Percentiles rank a stretch among this genome's conserved stretches.
Conservation (phyloP, 2,329 filamentous ascomycete species). For the Aspergillus carbonarius region DNA sequence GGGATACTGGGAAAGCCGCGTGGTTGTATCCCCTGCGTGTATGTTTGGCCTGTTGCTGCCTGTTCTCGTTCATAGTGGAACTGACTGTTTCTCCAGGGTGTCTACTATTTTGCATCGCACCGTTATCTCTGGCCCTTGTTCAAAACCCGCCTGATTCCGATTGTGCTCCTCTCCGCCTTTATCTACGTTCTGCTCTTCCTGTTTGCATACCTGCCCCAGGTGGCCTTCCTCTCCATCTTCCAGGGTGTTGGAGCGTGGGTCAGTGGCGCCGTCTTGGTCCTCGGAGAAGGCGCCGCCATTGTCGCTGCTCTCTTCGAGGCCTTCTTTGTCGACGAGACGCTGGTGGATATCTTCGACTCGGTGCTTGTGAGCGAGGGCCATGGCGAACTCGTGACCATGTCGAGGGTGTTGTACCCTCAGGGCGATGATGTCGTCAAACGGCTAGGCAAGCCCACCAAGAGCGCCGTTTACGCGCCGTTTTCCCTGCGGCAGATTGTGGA, state of each 20-base stretch:
- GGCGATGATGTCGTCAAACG: slow-evolving; percentile 72
- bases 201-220: slow-evolving; percentile 85
- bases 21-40: slow-evolving; percentile 52
- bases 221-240: slow-evolving; percentile 84
- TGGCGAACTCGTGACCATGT: slow-evolving; percentile 65
- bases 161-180: slow-evolving; percentile 76
- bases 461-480: slow-evolving; percentile 82
- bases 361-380: slow-evolving; percentile 74
- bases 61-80: not conserved
- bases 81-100: slow-evolving; percentile 51
- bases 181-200: slow-evolving; percentile 85
- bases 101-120: slow-evolving; percentile 77
- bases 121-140: slow-evolving; percentile 82
- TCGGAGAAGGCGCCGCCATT: slow-evolving; percentile 64
- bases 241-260: slow-evolving; percentile 86
- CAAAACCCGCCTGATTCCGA: slow-evolving; percentile 71
- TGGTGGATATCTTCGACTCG: slow-evolving; percentile 82
- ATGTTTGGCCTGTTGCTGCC: slow-evolving; percentile 19
- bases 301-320: slow-evolving; percentile 71
- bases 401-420: slow-evolving; percentile 65
- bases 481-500: slow-evolving; percentile 88
- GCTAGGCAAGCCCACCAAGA: slow-evolving; percentile 75
- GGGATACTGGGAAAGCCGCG: slow-evolving; percentile 35
- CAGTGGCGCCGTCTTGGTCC: slow-evolving; percentile 79
- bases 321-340: slow-evolving; percentile 75